These are phyloP conservation scores for Aspergillus saccharolyticus DNA, from an alignment of 495 filamentous ascomycete species.

Conservation along the genomic window DNA sequence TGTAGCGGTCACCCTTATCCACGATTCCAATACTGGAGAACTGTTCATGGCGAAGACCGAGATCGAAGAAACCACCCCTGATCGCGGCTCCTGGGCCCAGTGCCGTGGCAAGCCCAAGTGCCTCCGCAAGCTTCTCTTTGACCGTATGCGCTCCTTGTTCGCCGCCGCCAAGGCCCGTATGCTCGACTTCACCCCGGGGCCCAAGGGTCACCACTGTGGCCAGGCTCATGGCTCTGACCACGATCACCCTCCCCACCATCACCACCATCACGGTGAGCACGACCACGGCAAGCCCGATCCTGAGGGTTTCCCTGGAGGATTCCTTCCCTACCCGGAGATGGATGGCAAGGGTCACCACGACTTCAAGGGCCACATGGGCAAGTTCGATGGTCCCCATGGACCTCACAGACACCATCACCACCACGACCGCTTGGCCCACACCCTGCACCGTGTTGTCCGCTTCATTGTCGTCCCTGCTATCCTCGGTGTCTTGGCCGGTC, in stretches of 20 bases:
- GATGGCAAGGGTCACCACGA: slow-evolving; percentile 4
- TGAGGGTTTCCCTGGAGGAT: slow-evolving; percentile 5
- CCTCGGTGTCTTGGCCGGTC: slow-evolving; percentile 45
- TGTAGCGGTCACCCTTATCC: slow-evolving; percentile 39
- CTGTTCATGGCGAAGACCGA: slow-evolving; percentile 35
- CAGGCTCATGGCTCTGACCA: slow-evolving; percentile 12
- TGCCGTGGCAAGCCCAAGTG: slow-evolving; percentile 39
- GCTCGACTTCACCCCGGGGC: slow-evolving; percentile 27
- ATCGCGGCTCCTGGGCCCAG: slow-evolving; percentile 36
- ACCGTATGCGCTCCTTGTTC: slow-evolving; percentile 37
- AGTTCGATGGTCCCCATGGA: slow-evolving; percentile 24
- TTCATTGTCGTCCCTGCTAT: slow-evolving; percentile 46
- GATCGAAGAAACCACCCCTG: slow-evolving; percentile 33
- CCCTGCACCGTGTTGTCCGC: slow-evolving; percentile 42
- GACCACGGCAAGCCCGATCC: slow-evolving; percentile 7
- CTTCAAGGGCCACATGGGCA: slow-evolving; percentile 12
- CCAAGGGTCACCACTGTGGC: slow-evolving; percentile 29
- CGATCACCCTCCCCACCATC: slow-evolving; percentile 13
- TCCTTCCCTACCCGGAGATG: slow-evolving; percentile 5
- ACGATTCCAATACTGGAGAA: slow-evolving; percentile 26
- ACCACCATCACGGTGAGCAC: slow-evolving; percentile 2
- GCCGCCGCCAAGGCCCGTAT: slow-evolving; percentile 38
- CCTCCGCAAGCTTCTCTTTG: slow-evolving; percentile 33
- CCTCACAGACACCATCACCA: slow-evolving; percentile 26
- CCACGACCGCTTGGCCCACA: slow-evolving; percentile 37